Conservation (phyloP, 2,329 filamentous ascomycete species). For the Periconia digitata region DNA sequence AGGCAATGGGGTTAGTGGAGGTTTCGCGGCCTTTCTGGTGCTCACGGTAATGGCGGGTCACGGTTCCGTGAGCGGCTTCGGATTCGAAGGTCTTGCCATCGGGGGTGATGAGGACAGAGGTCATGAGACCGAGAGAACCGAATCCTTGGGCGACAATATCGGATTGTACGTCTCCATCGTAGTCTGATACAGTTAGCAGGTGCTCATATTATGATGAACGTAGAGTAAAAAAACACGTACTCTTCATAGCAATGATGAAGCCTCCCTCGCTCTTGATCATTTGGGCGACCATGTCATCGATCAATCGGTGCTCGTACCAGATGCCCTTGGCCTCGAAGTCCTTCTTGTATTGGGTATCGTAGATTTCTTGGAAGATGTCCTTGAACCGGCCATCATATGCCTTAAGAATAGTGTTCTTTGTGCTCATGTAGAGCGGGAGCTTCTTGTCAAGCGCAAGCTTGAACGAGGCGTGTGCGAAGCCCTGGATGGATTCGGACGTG, state of each 20-base stretch:
- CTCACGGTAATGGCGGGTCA: slow-evolving; percentile 97
- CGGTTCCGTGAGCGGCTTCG: slow-evolving; percentile 96
- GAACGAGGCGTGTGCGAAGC: slow-evolving; percentile 95
- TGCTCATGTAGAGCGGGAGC: slow-evolving; percentile 98
- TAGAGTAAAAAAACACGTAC: slow-evolving; percentile 47
- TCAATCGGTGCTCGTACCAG: slow-evolving; percentile 99
- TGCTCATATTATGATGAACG: neutral
- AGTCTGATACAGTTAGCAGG: slow-evolving; percentile 63
- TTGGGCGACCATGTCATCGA: slow-evolving; percentile 99
- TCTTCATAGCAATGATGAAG: slow-evolving; percentile 98
- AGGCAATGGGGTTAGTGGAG: slow-evolving; percentile 97
- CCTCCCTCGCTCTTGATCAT: slow-evolving; percentile 99
- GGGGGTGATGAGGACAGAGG: slow-evolving; percentile 93
- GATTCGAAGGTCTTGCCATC: slow-evolving; percentile 97
- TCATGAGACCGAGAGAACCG: slow-evolving; percentile 97
- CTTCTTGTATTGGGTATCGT: slow-evolving; percentile 81
- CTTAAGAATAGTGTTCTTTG: slow-evolving; percentile 99
- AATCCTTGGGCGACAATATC: slow-evolving; percentile 98
- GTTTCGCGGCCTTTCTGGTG: slow-evolving; percentile 98
- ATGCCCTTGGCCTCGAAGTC: slow-evolving; percentile 89
- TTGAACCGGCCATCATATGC: slow-evolving; percentile 99
- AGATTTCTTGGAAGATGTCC: slow-evolving; percentile 98
- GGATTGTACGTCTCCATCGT: slow-evolving; percentile 98
- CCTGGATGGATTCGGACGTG: slow-evolving; percentile 90
- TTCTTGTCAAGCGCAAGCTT: slow-evolving; percentile 88